These are phyloP conservation scores for Triticum aestivum DNA, from an alignment of 176 grass and related monocot genomes.

Conservation along the genomic window DNA sequence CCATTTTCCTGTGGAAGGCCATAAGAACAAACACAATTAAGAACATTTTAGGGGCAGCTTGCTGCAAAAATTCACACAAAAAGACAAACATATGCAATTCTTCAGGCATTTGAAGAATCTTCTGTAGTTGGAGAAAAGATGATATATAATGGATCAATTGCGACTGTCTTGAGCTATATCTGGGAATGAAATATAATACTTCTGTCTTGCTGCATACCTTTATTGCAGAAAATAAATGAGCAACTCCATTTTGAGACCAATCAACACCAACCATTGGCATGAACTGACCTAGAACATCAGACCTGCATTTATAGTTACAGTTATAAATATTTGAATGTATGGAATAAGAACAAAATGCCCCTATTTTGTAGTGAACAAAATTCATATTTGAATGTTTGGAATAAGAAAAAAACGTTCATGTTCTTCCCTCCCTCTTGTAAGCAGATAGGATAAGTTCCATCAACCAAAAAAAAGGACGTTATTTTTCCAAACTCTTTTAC, in stretches of 20 bases:
- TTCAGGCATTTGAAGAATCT: conserved; percentile 14
- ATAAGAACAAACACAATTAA: conserved; percentile 25
- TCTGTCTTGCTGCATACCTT: conserved; percentile 47
- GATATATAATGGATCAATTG: conserved; percentile 8
- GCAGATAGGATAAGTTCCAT: conserved; percentile 7
- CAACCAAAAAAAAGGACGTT: neutral
- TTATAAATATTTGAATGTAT: neutral
- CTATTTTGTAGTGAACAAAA: neutral
- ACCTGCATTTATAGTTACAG: conserved; percentile 53
- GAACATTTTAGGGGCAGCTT: conserved; percentile 13
- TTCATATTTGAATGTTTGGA: too few species aligned
- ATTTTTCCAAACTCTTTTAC: neutral
- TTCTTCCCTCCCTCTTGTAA: neutral
- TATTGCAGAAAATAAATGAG: conserved; percentile 98
- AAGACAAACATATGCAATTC: neutral
- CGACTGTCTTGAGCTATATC: conserved; percentile 3
- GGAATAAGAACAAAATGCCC: neutral
- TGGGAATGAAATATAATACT: neutral
- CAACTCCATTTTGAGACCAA: conserved; percentile 97
- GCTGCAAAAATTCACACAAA: neutral
- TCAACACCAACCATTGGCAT: conserved; percentile 98
- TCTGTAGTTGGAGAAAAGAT: neutral
- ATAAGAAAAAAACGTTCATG: neutral
- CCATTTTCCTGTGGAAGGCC: conserved; percentile 78
- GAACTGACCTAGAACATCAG: conserved; percentile 98